A percentile compares a stretch with the other conserved stretches of the same genome.
Conservation (phyloP, 31 red algal species). For the Bonnemaisonia californica region DNA sequence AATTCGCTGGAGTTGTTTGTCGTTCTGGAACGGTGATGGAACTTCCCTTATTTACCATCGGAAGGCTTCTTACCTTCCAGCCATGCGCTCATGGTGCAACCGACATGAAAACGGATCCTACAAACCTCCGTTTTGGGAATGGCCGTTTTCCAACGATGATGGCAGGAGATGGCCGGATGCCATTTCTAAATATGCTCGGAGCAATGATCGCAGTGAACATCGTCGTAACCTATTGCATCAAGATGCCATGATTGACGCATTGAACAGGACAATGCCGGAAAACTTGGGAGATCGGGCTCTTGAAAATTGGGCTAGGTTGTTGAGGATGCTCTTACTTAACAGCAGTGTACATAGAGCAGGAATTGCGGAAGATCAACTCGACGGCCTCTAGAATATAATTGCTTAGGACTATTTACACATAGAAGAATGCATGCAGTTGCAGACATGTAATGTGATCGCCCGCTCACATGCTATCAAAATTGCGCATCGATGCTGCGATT, state of each 20-base stretch:
- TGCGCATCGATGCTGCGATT: no score
- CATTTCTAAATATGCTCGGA: neutral
- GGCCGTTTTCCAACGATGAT: slow-evolving; percentile 68
- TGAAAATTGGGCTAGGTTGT: slow-evolving; percentile 52
- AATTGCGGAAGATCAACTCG: no score
- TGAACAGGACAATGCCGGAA: slow-evolving; percentile 24
- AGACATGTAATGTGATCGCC: no score
- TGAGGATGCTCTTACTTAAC: slow-evolving; percentile 35
- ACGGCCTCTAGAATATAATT: no score
- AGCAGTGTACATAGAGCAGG: slow-evolving; percentile 46
- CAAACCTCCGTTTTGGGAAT: slow-evolving; percentile 68
- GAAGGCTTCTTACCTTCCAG: slow-evolving; percentile 75
- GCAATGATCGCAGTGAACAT: slow-evolving; percentile 38
- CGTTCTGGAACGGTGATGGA: slow-evolving; percentile 70
- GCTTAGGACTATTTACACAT: no score
- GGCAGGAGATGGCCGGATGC: slow-evolving; percentile 62
- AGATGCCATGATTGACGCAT: slow-evolving; percentile 65
- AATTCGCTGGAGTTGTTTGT: slow-evolving; percentile 78
- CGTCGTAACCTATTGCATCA: slow-evolving; percentile 52
- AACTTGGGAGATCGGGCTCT: slow-evolving; percentile 35
- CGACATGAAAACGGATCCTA: slow-evolving; percentile 62
- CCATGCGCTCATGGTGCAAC: slow-evolving; percentile 80
- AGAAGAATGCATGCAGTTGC: no score
- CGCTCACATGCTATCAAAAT: no score
- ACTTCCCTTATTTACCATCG: slow-evolving; percentile 69